Evolutionary conservation across 768 basidiomycete genomes (phyloP).

Genomic region (Russula olivacea): DNA sequence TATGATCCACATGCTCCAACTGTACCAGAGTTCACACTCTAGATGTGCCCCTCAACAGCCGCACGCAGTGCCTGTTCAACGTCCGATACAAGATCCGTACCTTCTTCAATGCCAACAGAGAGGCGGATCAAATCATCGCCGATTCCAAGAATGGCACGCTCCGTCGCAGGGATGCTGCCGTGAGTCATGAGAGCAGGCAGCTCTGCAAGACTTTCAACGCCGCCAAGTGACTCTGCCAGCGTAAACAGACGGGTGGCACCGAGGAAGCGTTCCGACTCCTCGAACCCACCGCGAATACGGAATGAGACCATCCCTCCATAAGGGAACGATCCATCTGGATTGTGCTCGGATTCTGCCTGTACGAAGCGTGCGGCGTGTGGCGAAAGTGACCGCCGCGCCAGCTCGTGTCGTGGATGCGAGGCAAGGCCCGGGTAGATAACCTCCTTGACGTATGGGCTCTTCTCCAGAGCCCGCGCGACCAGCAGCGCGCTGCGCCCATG

Average conservation of each 20-base stretch:
- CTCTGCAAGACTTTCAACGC: constrained; percentile 88
- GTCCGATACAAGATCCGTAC: constrained; percentile 72
- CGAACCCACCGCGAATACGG: constrained; percentile 47
- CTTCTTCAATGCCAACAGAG: constrained; percentile 86
- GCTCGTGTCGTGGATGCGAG: constrained; percentile 56
- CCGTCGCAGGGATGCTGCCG: constrained; percentile 60
- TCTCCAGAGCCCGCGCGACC: constrained; percentile 58
- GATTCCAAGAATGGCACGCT: constrained; percentile 69
- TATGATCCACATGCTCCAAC: neutral
- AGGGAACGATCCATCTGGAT: constrained; percentile 57
- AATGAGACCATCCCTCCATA: constrained; percentile 88
- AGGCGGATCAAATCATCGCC: constrained; percentile 70
- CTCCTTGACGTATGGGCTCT: constrained; percentile 55
- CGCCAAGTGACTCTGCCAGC: constrained; percentile 85
- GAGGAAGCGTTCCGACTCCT: constrained; percentile 62
- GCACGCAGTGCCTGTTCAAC: constrained; percentile 56
- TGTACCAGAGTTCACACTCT: neutral
- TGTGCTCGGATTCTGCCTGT: constrained; percentile 32
- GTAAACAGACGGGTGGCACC: constrained; percentile 60
- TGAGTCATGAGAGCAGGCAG: constrained; percentile 89
- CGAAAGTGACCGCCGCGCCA: constrained; percentile 58
- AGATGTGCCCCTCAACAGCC: constrained; percentile 29
- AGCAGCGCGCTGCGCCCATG: constrained; percentile 80
- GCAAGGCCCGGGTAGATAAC: constrained; percentile 85
- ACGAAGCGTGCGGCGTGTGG: constrained; percentile 67